These are phyloP conservation scores for Cyphellophora europaea DNA, from an alignment of 2,329 filamentous ascomycete genomes.

Conservation along the genomic window DNA sequence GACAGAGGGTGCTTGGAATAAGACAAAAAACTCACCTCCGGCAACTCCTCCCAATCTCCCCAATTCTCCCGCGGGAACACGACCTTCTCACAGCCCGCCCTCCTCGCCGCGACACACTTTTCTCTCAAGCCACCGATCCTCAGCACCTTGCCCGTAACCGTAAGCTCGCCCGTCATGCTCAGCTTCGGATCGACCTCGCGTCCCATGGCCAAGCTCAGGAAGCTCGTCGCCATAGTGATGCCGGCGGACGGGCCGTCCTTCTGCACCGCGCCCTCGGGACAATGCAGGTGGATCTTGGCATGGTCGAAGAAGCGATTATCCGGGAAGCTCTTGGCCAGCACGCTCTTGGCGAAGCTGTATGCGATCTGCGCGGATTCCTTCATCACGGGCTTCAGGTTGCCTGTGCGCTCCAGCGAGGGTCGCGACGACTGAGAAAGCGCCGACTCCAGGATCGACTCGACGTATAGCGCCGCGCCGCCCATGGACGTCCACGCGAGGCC, in stretches of 20 bases:
- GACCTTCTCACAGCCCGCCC: constrained; percentile 85
- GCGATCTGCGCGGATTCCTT: constrained; percentile 94
- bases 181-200: constrained; percentile 71
- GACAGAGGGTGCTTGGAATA: constrained; percentile 5
- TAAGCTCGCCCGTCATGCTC: constrained; percentile 97
- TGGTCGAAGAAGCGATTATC: constrained; percentile 95
- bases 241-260: constrained; percentile 90
- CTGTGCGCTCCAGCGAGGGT: constrained; percentile 79
- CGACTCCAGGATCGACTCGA: constrained; percentile 89
- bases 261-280: constrained; percentile 88
- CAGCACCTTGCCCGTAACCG: constrained; percentile 91
- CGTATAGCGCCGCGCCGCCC: constrained; percentile 91
- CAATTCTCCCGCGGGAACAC: constrained; percentile 93
- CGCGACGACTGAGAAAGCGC: constrained; percentile 64
- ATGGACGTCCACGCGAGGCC: constrained; percentile 96
- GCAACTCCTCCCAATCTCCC: constrained; percentile 94
- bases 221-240: constrained; percentile 94
- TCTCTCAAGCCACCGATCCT: constrained; percentile 89
- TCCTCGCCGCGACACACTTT: constrained; percentile 90
- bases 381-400: constrained; percentile 94
- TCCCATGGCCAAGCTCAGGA: constrained; percentile 77
- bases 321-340: constrained; percentile 75
- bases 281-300: constrained; percentile 89
- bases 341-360: constrained; percentile 88
- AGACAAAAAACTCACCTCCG: constrained; percentile 60